A percentile compares a stretch with the other conserved stretches of the same genome.
Evolutionary conservation across 305 asterid genomes (phyloP).

Genomic region (Solanum chacoense): DNA sequence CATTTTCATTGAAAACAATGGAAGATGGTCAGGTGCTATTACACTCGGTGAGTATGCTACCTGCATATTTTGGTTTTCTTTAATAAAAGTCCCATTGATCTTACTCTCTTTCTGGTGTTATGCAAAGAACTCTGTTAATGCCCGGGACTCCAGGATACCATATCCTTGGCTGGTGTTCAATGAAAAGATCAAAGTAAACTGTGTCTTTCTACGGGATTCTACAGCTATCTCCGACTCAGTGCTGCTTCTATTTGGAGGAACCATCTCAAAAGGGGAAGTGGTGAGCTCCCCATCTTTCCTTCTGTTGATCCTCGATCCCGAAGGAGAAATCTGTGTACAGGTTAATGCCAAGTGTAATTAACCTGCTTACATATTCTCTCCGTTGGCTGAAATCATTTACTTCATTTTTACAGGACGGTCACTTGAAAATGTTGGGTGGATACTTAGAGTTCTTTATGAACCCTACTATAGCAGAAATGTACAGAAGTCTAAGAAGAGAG

Average conservation of each 20-base stretch:
- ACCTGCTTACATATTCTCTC: background rate
- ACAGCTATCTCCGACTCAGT: constrained; percentile 88
- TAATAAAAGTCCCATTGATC: background rate
- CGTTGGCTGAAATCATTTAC: constrained; percentile 11
- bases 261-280: constrained; percentile 48
- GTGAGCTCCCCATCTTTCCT: constrained; percentile 26
- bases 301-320: background rate
- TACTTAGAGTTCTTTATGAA: constrained; percentile 87
- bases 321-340: background rate
- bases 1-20: constrained; percentile 88
- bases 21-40: constrained; percentile 85
- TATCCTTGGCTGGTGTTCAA: constrained; percentile 95
- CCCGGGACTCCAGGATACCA: constrained; percentile 64
- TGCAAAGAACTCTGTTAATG: constrained; percentile 71
- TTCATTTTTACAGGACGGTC: constrained; percentile 57
- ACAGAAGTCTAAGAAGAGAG: constrained; percentile 55
- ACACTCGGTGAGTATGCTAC: constrained; percentile 53
- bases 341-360: background rate
- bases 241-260: constrained; percentile 91
- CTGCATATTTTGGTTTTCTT: constrained; percentile 6
- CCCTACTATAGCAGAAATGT: constrained; percentile 59
- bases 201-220: constrained; percentile 88
- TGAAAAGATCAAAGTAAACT: constrained; percentile 84
- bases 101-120: constrained; percentile 13
- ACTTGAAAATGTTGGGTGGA: constrained; percentile 84